A percentile compares a stretch with the other conserved stretches of the same genome.
Evolutionary conservation across 108 stramenopile species (phyloP).

Genomic region (Parietichytrium sp.): DNA sequence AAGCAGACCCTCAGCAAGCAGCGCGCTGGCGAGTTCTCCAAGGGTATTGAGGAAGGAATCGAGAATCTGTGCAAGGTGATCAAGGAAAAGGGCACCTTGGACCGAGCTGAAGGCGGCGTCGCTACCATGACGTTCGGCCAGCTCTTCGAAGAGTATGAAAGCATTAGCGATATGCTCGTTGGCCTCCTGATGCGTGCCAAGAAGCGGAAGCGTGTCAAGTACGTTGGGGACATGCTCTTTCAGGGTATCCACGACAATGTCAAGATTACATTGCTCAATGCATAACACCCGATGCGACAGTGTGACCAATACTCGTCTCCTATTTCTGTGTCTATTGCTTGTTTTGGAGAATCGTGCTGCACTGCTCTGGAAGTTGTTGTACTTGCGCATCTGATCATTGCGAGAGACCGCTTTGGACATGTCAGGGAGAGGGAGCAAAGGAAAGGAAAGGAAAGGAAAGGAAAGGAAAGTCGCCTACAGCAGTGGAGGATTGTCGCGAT

Average conservation of each 20-base stretch:
- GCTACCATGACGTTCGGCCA: conserved; percentile 32
- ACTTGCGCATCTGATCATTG: too few relatives aligned
- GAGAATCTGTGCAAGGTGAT: conserved; percentile 16
- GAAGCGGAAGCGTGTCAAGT: conserved; percentile 34
- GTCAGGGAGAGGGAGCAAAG: too few relatives aligned
- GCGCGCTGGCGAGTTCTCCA: conserved; percentile 24
- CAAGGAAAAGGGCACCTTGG: conserved; percentile 3
- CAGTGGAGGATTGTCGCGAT: too few relatives aligned
- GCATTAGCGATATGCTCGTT: conserved; percentile 14
- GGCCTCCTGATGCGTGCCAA: conserved; percentile 30
- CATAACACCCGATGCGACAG: too few relatives aligned
- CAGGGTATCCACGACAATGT: conserved; percentile 30
- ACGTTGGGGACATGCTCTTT: conserved; percentile 39
- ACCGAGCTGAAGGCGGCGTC: conserved; percentile 8
- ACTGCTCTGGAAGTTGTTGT: too few relatives aligned
- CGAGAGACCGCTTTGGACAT: too few relatives aligned
- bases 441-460: too few relatives aligned
- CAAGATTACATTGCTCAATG: conserved; percentile 8
- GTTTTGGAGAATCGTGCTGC: too few relatives aligned
- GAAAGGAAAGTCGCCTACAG: too few relatives aligned
- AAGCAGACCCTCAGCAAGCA: background rate
- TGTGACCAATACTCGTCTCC: too few relatives aligned
- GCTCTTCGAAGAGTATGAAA: conserved; percentile 32
- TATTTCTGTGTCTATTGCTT: too few relatives aligned
- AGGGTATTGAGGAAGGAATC: conserved; percentile 10